phyloP scores from a whole-genome alignment of 1,284 basidiomycete species.

The Pterulicium gracile region DNA sequence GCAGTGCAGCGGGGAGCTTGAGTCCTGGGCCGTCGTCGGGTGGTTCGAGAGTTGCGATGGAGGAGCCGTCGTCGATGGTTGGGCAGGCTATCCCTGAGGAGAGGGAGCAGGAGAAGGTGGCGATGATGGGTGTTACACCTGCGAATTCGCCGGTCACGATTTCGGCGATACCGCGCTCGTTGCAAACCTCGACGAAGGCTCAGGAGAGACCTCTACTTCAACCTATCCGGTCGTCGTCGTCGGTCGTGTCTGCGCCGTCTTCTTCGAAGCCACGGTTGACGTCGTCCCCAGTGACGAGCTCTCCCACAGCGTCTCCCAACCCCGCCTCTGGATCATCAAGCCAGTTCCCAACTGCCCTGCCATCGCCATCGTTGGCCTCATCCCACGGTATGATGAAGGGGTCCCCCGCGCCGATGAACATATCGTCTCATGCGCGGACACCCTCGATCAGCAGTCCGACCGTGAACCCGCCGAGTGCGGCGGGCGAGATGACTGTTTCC shows the following conservation, averaged over 20 bases:
- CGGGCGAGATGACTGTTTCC: not conserved
- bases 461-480: not conserved
- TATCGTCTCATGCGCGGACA: not conserved
- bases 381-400: not conserved
- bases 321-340: not conserved
- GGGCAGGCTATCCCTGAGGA: conserved; percentile 3
- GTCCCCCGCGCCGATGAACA: not conserved
- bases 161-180: too few relatives aligned
- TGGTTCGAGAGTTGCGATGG: conserved; percentile 30
- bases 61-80: conserved; percentile 14
- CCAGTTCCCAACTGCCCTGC: not conserved
- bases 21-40: conserved; percentile 37
- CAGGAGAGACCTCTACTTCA: too few relatives aligned
- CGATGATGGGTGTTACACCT: not conserved
- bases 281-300: too few relatives aligned
- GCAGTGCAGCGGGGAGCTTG: conserved; percentile 35
- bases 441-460: not conserved
- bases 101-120: not conserved
- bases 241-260: not conserved
- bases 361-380: not conserved
- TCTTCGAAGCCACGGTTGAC: not conserved
- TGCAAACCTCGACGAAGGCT: too few relatives aligned
- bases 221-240: conserved; percentile 1
- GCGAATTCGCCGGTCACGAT: too few relatives aligned
- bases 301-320: not conserved